phyloP scores from a whole-genome alignment of 176 grass and related monocot species.

The Poa annua region DNA sequence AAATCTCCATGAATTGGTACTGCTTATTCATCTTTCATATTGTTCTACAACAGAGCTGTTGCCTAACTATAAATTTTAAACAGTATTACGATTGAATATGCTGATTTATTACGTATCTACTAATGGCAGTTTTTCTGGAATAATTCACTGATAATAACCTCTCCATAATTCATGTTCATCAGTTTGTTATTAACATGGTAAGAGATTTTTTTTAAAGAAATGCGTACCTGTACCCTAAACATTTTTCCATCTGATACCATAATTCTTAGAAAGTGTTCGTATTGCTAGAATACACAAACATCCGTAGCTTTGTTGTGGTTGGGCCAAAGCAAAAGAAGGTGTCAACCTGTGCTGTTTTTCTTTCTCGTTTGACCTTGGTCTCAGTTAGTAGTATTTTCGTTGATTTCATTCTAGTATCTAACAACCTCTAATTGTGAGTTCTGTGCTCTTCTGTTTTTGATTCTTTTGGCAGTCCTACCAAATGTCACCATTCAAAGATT shows the following conservation, averaged over 20 bases:
- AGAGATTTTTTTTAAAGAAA: constrained; percentile 15
- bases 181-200: constrained; percentile 21
- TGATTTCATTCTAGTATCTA: constrained; percentile 18
- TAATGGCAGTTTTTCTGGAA: not conserved
- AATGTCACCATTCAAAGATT: constrained; percentile 92
- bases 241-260: not conserved
- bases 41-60: constrained; percentile 1
- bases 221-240: not conserved
- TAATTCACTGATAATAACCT: not conserved
- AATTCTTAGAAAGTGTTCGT: constrained; percentile 9
- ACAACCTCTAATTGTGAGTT: constrained; percentile 25
- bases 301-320: constrained; percentile 4
- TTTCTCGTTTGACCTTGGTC: constrained; percentile 20
- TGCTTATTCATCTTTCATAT: constrained; percentile 9
- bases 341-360: constrained; percentile 1
- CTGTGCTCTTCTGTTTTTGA: constrained; percentile 30
- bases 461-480: constrained; percentile 64
- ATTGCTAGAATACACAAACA: constrained; percentile 17
- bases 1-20: constrained; percentile 21
- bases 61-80: not conserved
- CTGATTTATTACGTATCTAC: not conserved
- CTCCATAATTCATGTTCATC: constrained; percentile 5
- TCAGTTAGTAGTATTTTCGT: constrained; percentile 29
- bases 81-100: not conserved
- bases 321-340: constrained; percentile 16